Evolutionary conservation across 2,329 filamentous ascomycete species (phyloP), one percentile per base, ranked within the genome.

Genomic region (Fusarium sp.): DNA sequence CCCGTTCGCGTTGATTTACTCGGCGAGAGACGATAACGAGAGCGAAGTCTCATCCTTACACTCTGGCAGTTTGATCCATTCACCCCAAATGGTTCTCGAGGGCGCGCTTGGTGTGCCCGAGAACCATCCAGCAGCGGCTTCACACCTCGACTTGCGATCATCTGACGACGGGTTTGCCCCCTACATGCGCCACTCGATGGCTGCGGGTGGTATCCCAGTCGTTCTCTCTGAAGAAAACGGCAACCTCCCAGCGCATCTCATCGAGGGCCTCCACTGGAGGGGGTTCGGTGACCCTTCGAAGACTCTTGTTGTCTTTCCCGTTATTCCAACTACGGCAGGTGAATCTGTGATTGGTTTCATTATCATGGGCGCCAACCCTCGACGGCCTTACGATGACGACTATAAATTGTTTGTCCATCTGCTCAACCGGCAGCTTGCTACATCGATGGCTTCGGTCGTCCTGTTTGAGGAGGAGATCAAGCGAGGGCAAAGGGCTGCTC

Each of bases 401-500:
- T 96, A 95, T 74, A 87, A 88, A 67, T 82, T 95, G 0, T 96
- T 95, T 73, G 84, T 95, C 36, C 89, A 91, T 71, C 83, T 95
- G 1, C 80, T 95, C 5, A 90, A 89, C 50, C 86, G 91, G 20
- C 92, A 95, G 75, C 82, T 95, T 8, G 91, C 90, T 8, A 95
- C 92, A 0, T 93, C 91, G 0, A 85, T 95, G 77, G 92, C 92
- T 1, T 94, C 91, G 0, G 92, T 94, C 0, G 91, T 94, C 0
- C 79, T 96, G 2, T 94, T 94, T 62, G 92, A 95, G 76, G 92
- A 95, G 70, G 92, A 96, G 76, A 93, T 95, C 68, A 87, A 86
- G 63, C 85, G 91, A 65, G 90, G 91, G 1, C 89, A 93, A 77
- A 86, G 84, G 71, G 92, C 91, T 1, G 92, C 92, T 18, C 88